Conservation (phyloP, 2,329 filamentous ascomycete species). For the Furcasterigmium sp. region DNA sequence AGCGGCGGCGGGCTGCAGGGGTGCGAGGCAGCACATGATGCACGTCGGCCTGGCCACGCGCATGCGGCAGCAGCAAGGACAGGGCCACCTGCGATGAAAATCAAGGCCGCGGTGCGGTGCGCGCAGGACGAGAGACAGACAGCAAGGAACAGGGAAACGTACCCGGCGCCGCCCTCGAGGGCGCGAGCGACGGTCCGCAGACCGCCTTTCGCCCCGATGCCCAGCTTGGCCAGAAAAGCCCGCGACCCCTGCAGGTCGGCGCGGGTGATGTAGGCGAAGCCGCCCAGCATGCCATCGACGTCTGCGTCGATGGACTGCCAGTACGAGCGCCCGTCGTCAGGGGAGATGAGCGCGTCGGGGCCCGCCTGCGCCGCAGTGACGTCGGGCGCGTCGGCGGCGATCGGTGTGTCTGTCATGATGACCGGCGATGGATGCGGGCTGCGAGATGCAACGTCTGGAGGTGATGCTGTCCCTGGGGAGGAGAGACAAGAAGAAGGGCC, state of each 20-base stretch:
- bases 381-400: background rate
- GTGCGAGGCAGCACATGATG: too few relatives aligned
- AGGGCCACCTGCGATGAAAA: too few relatives aligned
- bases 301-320: slow-evolving; percentile 41
- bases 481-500: background rate
- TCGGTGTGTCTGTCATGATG: background rate
- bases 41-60: background rate
- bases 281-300: slow-evolving; percentile 74
- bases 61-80: background rate
- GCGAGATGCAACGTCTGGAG: background rate
- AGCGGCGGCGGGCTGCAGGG: too few relatives aligned
- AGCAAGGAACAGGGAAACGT: slow-evolving; percentile 9
- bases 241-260: slow-evolving; percentile 65
- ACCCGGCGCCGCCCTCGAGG: slow-evolving; percentile 36
- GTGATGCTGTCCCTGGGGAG: background rate
- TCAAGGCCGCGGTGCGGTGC: too few relatives aligned
- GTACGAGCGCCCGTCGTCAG: slow-evolving; percentile 33
- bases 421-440: background rate
- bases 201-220: slow-evolving; percentile 30
- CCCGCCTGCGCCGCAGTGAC: slow-evolving; percentile 7
- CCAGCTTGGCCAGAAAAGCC: slow-evolving; percentile 64
- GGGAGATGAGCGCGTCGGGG: slow-evolving; percentile 28
- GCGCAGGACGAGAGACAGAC: background rate
- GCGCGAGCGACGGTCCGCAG: slow-evolving; percentile 20
- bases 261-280: slow-evolving; percentile 57